Percentiles rank a stretch among this genome's conserved stretches.
Evolutionary conservation across 2,329 filamentous ascomycete genomes (phyloP).

Genomic region (Seiridium unicorne): DNA sequence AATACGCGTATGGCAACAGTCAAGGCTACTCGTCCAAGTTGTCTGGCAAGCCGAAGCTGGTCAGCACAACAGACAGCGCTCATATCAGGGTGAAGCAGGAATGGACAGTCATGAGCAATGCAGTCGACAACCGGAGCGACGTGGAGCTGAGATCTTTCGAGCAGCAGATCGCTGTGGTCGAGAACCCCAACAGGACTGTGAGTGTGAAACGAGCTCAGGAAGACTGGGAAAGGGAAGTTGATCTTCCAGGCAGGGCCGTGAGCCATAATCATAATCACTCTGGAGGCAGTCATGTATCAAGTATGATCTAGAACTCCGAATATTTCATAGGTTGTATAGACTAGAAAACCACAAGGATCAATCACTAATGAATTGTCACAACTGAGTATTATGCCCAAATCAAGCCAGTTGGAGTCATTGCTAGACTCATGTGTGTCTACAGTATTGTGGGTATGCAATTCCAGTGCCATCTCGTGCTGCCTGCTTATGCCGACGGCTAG

Average conservation of each 20-base stretch:
- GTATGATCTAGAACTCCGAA: not conserved
- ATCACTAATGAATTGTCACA: not conserved
- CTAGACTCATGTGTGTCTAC: no score
- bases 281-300: not conserved
- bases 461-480: no score
- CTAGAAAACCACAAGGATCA: not conserved
- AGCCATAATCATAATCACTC: not conserved
- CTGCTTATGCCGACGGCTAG: no score
- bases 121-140: constrained; percentile 9
- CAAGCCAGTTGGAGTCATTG: no score
- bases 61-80: constrained; percentile 6
- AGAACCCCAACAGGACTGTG: not conserved
- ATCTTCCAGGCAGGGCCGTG: no score
- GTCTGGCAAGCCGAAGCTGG: not conserved
- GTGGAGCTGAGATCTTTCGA: constrained; percentile 9
- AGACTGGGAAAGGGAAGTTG: no score
- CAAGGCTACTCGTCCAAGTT: not conserved
- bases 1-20: not conserved
- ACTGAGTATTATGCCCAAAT: not conserved
- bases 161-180: constrained; percentile 4
- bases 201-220: no score
- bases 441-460: no score
- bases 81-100: constrained; percentile 27
- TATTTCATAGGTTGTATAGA: not conserved
- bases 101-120: constrained; percentile 23